Base-by-base conservation (phyloP, 345 rosid species). In the Arabis hirsuta region DNA sequence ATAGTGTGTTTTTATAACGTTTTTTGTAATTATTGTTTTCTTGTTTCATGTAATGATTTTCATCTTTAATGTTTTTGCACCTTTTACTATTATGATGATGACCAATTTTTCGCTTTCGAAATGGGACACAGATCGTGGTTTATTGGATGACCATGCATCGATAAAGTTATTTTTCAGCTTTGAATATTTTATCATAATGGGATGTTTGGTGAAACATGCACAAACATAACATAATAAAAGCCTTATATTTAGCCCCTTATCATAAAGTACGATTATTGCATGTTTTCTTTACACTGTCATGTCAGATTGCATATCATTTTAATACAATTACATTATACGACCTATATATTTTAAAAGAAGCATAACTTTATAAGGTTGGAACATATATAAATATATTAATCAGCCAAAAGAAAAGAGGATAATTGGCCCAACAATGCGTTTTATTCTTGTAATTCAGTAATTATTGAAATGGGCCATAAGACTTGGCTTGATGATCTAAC, bases 181-280 rank as follows among this genome's bases (percentile, higher is more conserved):
- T 68, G 63, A 69, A 55, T 19, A 29, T 45, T 4, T 55, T 55
- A 38, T 76, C 66, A 76, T 76, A 76, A 76, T 76, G 55, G 66
- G 65, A 63, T 76, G 79, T 76, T 70, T 70, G 75, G 79, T 76
- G 76, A 55, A 63, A 38, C 71, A 76, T 69, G 75, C 79, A 76
- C 71, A 62, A 47, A 69, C 74, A 55, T 31, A 76, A 69, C 59
- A 63, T 43, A 50, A 63, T 43, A 50, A 61, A 47, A 69, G 43
- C 65, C 60, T 31, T 31, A 39, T 44, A 46, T 27, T 55, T 46
- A 51, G 69, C 60, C 12, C 29, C 63, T 55, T 29, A 3, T 39
- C 13, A 69, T 62, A 76, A 69, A 46, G 74, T 36, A 38, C 53
- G 46, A 76, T 69, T 29, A 76, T 69, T 69, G 56, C 74, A 55